A percentile compares a stretch with the other conserved stretches of the same genome.
phyloP scores from a whole-genome alignment of 495 filamentous ascomycete species.

The Thermothielavioides terrestris region DNA sequence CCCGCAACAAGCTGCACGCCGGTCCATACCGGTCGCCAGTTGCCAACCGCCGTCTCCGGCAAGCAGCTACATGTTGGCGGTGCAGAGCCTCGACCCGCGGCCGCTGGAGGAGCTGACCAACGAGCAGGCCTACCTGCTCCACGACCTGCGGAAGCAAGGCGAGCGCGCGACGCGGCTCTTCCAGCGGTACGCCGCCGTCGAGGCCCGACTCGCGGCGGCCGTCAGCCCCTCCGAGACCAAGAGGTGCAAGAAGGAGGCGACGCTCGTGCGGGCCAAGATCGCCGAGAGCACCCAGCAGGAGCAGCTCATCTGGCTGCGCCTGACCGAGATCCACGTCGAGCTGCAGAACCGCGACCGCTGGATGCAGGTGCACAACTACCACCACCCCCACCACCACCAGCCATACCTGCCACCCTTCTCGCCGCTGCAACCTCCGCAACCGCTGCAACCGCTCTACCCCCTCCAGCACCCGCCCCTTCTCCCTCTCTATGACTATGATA shows the following conservation, averaged over 20 bases:
- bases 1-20: background rate
- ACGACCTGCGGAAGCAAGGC: slow-evolving; percentile 31
- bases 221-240: slow-evolving; percentile 4
- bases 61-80: slow-evolving; percentile 1
- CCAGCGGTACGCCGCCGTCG: slow-evolving; percentile 20
- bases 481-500: too few species aligned
- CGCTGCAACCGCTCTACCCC: background rate
- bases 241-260: slow-evolving; percentile 8
- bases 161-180: slow-evolving; percentile 24
- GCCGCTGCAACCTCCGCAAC: too few species aligned
- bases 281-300: slow-evolving; percentile 33
- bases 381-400: too few species aligned
- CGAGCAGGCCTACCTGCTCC: slow-evolving; percentile 33
- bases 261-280: slow-evolving; percentile 18
- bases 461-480: background rate
- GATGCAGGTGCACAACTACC: slow-evolving; percentile 14
- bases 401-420: too few species aligned
- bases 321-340: slow-evolving; percentile 39
- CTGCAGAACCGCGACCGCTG: slow-evolving; percentile 32
- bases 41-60: background rate
- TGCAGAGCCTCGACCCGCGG: slow-evolving; percentile 21
- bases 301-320: slow-evolving; percentile 27
- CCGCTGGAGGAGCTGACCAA: slow-evolving; percentile 30
- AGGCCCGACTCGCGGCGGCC: slow-evolving; percentile 13
- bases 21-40: background rate